Percentiles rank a stretch among this genome's conserved stretches.
These are phyloP conservation scores for Herpetomonas muscarum DNA, from an alignment of 208 protist genomes.

Conservation along the genomic window DNA sequence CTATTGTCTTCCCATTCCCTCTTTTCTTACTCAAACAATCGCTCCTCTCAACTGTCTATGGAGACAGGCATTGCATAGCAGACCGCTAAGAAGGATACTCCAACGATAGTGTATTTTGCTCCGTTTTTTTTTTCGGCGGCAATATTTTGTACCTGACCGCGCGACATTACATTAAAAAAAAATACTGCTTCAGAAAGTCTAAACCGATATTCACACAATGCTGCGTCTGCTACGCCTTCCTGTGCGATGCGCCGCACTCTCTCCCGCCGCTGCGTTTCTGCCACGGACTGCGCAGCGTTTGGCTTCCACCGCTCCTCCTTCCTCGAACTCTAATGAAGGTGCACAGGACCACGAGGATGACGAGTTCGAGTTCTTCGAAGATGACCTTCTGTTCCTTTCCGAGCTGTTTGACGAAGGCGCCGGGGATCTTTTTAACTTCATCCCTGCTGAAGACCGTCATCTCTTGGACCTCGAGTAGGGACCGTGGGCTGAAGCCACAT, in stretches of 20 bases:
- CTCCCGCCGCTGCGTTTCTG: no score
- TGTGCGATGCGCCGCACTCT: background rate
- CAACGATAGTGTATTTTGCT: no score
- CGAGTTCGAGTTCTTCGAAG: constrained; percentile 64
- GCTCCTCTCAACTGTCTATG: constrained; percentile 16
- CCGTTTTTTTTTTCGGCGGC: background rate
- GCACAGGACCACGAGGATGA: constrained; percentile 22
- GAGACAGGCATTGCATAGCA: constrained; percentile 10
- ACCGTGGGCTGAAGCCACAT: background rate
- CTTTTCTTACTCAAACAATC: no score
- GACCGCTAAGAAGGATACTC: background rate
- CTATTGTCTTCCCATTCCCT: constrained; percentile 3
- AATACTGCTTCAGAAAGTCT: background rate
- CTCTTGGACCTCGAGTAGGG: constrained; percentile 22
- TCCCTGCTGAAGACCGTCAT: constrained; percentile 52
- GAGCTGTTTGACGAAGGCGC: constrained; percentile 63
- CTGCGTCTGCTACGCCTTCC: constrained; percentile 5
- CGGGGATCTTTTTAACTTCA: constrained; percentile 58
- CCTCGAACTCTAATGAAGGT: background rate
- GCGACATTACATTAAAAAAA: background rate
- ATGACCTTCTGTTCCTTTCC: constrained; percentile 78
- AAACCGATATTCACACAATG: background rate
- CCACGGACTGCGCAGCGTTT: background rate
- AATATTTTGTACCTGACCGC: constrained; percentile 2
- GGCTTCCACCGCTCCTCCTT: background rate